Evolutionary conservation across 305 asterid genomes (phyloP).

Genomic region (Petunia hybrid): DNA sequence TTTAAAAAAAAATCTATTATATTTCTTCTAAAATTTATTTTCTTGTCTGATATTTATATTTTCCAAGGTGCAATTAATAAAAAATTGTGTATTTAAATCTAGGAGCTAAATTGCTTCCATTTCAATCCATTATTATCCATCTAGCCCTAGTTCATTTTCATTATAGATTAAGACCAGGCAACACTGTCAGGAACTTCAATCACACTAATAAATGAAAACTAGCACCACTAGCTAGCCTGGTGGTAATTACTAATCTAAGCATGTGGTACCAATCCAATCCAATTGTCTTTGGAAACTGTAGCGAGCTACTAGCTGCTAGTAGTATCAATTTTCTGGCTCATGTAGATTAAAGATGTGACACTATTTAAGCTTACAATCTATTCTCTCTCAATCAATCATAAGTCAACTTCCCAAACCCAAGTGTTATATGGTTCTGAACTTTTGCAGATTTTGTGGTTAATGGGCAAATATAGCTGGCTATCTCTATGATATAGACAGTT

Average conservation of each 20-base stretch:
- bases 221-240: neutral
- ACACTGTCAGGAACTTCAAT: constrained; percentile 14
- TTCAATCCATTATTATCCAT: neutral
- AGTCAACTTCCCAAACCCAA: neutral
- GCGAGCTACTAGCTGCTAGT: constrained; percentile 13
- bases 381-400: constrained; percentile 17
- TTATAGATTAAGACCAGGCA: neutral
- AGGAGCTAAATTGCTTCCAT: neutral
- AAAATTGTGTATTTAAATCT: neutral
- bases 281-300: constrained; percentile 41
- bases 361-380: constrained; percentile 29
- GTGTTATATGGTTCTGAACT: constrained; percentile 29
- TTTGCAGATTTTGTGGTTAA: neutral
- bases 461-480: neutral
- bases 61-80: neutral
- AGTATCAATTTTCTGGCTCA: neutral
- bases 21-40: too few relatives aligned
- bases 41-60: too few relatives aligned
- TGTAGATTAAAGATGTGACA: constrained; percentile 30
- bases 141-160: neutral
- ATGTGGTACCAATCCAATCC: neutral
- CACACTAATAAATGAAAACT: constrained; percentile 11
- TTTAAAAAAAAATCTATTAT: too few relatives aligned
- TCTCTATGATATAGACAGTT: neutral
- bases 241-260: neutral